Base-by-base conservation (phyloP, 805 yeast species). In the Yarrowia deformans region DNA sequence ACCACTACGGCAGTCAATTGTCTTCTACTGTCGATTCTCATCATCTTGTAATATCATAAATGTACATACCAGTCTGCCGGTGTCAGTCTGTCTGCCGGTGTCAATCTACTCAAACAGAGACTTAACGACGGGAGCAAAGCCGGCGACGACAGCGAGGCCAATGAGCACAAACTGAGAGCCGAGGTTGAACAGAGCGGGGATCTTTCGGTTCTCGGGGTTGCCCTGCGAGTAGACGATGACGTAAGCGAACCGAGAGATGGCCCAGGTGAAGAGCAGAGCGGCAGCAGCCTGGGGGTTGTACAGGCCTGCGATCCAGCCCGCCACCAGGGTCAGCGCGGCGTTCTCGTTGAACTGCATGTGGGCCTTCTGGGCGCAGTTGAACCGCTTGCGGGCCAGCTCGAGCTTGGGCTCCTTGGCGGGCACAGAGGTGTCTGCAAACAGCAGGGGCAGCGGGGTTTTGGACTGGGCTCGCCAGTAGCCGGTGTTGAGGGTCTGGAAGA, bases 361-460 rank as follows among this genome's bases (percentile, higher is more conserved):
- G 12, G 70, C 69, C 55, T 68, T 68, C n/a, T 69, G 70, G 12
- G 70, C 70, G 23, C 70, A 69, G 54, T 69, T 69, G 70, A 69
- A 69, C 39, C 69, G 49, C 29, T 34, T 14, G 34, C 45, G 45
- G 4, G 50, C 54, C 16, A 40, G 55, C 13, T 69, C 70, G 7
- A 40, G 29, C 49, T 50, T 54, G 69, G 69, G 61, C 32, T 64
- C 66, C 37, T 46, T 49, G 18, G 40, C 23, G n/a, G 49, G 55
- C 12, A 49, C 54, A 16, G 55, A 37, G 6, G 69, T 60, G 52
- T 48, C 69, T 3, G 69, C 69, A n/a, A 66, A 66, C 34, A 66
- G 69, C n/a, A 12, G 18, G 8, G 69, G 69, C 29, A 66, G 43
- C 10, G 63, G 43, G 8, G 61, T 54, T 52, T 66, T 52, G 61